Percentiles rank a stretch among this genome's conserved stretches.
phyloP scores from a whole-genome alignment of 75 land plant genomes.

The Pinus taeda region DNA sequence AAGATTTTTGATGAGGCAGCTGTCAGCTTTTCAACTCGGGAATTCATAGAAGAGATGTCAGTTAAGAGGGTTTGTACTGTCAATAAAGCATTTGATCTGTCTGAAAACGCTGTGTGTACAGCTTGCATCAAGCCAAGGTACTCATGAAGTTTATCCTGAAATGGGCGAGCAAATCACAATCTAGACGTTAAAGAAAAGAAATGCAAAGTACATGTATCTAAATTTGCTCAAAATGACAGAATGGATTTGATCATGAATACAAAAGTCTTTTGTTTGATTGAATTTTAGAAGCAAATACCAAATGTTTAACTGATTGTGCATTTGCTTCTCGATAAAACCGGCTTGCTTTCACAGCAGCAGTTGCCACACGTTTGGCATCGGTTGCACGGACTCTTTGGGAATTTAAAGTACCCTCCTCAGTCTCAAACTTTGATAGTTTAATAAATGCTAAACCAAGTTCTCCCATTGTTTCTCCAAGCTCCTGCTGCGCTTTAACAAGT shows the following conservation, averaged over 20 bases:
- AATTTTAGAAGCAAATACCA: slow-evolving; percentile 46
- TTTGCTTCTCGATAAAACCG: slow-evolving; percentile 76
- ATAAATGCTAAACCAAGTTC: slow-evolving; percentile 91
- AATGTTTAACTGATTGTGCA: slow-evolving; percentile 75
- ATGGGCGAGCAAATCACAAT: background rate
- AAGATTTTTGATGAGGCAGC: slow-evolving; percentile 79
- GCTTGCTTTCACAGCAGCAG: slow-evolving; percentile 92
- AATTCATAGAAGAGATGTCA: slow-evolving; percentile 64
- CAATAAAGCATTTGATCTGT: slow-evolving; percentile 79
- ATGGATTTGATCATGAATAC: background rate
- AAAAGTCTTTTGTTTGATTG: background rate
- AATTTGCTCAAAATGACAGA: background rate
- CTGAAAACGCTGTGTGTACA: slow-evolving; percentile 69
- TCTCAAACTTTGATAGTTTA: slow-evolving; percentile 87
- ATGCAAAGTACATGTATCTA: background rate
- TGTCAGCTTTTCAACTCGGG: slow-evolving; percentile 68
- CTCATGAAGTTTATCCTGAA: slow-evolving; percentile 88
- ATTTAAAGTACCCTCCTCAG: slow-evolving; percentile 49
- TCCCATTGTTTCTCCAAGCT: slow-evolving; percentile 89
- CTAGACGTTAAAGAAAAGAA: slow-evolving; percentile 7
- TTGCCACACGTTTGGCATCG: slow-evolving; percentile 69
- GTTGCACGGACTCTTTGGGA: slow-evolving; percentile 69
- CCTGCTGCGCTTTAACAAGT: slow-evolving; percentile 91
- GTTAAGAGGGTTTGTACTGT: slow-evolving; percentile 79
- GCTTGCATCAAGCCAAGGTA: slow-evolving; percentile 83